These are phyloP conservation scores for Naegleria gruberi DNA, from an alignment of 208 protist genomes.

Conservation along the genomic window DNA sequence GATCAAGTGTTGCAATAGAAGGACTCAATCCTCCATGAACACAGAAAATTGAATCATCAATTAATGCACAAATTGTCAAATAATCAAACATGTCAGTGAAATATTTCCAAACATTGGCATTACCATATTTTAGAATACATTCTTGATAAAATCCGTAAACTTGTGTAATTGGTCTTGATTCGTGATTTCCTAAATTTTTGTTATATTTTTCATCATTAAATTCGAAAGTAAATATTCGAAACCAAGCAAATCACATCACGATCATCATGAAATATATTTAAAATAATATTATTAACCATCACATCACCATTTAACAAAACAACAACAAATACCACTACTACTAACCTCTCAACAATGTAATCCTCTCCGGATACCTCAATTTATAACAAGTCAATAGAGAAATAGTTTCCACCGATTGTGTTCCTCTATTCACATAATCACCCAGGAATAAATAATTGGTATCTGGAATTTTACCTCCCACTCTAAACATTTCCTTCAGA, in stretches of 20 bases:
- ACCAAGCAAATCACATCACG: background rate
- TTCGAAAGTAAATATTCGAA: background rate
- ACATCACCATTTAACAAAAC: background rate
- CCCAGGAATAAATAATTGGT: slow-evolving; percentile 96
- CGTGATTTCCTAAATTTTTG: slow-evolving; percentile 47
- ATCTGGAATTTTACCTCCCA: slow-evolving; percentile 52
- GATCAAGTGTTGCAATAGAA: slow-evolving; percentile 65
- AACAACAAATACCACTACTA: slow-evolving; percentile 64
- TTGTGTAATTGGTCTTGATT: slow-evolving; percentile 68
- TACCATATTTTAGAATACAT: slow-evolving; percentile 79
- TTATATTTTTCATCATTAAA: background rate
- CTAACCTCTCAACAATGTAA: slow-evolving; percentile 87
- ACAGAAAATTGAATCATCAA: slow-evolving; percentile 70
- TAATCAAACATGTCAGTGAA: slow-evolving; percentile 73
- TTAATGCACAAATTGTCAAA: slow-evolving; percentile 54
- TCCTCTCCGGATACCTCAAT: slow-evolving; percentile 63
- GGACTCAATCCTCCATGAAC: slow-evolving; percentile 86
- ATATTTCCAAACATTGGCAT: slow-evolving; percentile 45
- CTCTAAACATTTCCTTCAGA: slow-evolving; percentile 62
- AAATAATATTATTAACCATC: background rate
- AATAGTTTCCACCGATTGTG: slow-evolving; percentile 91
- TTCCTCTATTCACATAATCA: slow-evolving; percentile 95
- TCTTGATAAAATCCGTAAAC: slow-evolving; percentile 84
- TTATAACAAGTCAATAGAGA: slow-evolving; percentile 90
- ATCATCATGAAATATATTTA: no score